Evolutionary conservation across 2,329 filamentous ascomycete genomes (phyloP), one percentile per base, ranked within the genome.

Genomic region (Fusarium vanettenii): DNA sequence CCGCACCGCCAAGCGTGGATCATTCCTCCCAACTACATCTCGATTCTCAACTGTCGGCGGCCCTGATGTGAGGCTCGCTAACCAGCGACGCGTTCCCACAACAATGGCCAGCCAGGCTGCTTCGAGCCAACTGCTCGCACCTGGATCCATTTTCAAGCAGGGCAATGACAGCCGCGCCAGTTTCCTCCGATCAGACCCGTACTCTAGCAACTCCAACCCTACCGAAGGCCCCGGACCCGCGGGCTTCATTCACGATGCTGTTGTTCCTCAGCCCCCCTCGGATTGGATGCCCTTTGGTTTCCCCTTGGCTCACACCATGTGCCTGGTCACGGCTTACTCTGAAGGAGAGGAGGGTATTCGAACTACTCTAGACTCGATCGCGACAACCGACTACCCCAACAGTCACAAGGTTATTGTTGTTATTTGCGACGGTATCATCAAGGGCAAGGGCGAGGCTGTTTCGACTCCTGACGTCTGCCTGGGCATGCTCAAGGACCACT

Each of bases 221-320:
- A 83, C 88, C 13, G 94, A 96, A 59, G 92, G 92, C 1, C 90
- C 92, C 43, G 95, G 95, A 8, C 95, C 96, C 9, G 92, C 94
- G 37, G 96, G 95, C n/a, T 98, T 98, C 82, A 97, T 98, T 66
- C 96, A 98, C 81, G 95, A 98, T 82, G 90, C 94, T 43, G 97
- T 99, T 45, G 95, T 99, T 57, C 96, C 97, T 33, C 97, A 99
- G 81, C 97, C 97, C 41, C 97, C 97, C 10, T 92, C 95, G 4
- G 97, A 99, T 83, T 99, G 95, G 93, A 95, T 98, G 85, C 97
- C 97, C 0, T 98, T 97, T 81, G 97, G 96, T 1, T 99, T 95
- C 82, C 97, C 97, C 16, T 87, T 99, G 75, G 97, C 95, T 56
- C 97, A 99, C 84, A 89, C 94, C 1, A 95, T 99, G 81, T 98